Evolutionary conservation across 305 asterid species (phyloP), one percentile per base, ranked within the genome.

Genomic region (Ajuga reptans): DNA sequence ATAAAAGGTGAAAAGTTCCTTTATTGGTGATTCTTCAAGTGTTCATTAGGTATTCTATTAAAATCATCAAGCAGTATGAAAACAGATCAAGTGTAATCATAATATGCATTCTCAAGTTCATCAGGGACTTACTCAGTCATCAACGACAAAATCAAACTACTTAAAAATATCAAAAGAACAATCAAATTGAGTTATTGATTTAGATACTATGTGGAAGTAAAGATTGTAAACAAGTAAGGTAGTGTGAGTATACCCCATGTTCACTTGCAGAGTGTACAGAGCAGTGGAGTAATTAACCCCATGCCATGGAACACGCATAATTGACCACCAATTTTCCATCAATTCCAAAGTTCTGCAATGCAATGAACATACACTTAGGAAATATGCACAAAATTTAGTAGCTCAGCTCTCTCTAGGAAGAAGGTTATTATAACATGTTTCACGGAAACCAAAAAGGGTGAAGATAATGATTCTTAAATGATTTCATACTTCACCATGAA

Each of bases 271-370:
- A 56, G 64, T 17, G 69, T 72, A 65, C 42, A 21, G 54, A 12
- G 56, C 54, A 63, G 34, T 47, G 43, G n/a, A n/a, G 77, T 41
- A 60, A 54, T 81, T 75, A 84, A 5, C 90, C 97, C 97, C 96
- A 91, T 3, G 96, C 97, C 97, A 91, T 89, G 75, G 97, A 89
- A 81, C 86, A 87, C 2, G 97, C 96, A 69, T 89, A 91, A 60
- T 91, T 89, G 58, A 91, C 93, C 73, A 91, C 88, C 85, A 91
- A 78, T 77, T 89, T 89, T 17, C 97, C 97, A 72, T 91, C 95
- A 78, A 89, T 72, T 57, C 96, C 95, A 63, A 91, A 91, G 81
- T 89, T 91, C 96, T 91, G 95, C 82, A 78, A 62, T 24, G 67
- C 37, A 69, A 49, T 12, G 11, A 62, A 45, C 16, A 34, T 11